phyloP scores from a whole-genome alignment of 495 filamentous ascomycete species.

The Neurospora tetrasperma region DNA sequence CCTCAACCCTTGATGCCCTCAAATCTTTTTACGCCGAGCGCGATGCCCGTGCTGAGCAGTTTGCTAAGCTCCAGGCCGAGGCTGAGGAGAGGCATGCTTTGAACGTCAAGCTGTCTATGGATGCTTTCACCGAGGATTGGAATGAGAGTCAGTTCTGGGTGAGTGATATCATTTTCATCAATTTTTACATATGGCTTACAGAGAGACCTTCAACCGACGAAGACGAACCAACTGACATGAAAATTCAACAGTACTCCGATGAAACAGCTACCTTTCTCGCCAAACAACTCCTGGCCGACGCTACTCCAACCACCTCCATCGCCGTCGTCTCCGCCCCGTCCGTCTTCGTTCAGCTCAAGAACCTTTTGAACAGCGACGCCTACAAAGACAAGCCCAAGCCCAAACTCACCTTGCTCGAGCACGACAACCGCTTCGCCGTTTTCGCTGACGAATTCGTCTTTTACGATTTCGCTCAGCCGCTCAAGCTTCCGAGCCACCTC shows the following conservation, averaged over 20 bases:
- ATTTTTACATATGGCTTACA: not conserved
- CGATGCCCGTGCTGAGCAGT: slow-evolving; percentile 48
- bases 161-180: slow-evolving; percentile 6
- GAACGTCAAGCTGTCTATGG: slow-evolving; percentile 46
- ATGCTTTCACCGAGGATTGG: slow-evolving; percentile 70
- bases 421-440: slow-evolving; percentile 58
- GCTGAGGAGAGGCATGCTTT: slow-evolving; percentile 33
- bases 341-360: slow-evolving; percentile 65
- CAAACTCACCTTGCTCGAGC: slow-evolving; percentile 55
- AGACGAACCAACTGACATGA: not conserved
- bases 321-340: slow-evolving; percentile 66
- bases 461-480: slow-evolving; percentile 62
- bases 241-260: slow-evolving; percentile 50
- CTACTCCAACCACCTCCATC: slow-evolving; percentile 42
- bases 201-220: not conserved
- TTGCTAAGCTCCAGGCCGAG: slow-evolving; percentile 47
- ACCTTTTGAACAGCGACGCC: slow-evolving; percentile 36
- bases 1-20: slow-evolving; percentile 50
- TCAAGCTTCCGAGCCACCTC: slow-evolving; percentile 49
- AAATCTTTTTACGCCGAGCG: slow-evolving; percentile 60
- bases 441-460: slow-evolving; percentile 54
- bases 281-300: slow-evolving; percentile 47
- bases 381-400: slow-evolving; percentile 31
- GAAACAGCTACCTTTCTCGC: slow-evolving; percentile 55
- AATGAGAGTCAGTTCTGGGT: slow-evolving; percentile 75